Conservation (phyloP, 1,284 basidiomycete genomes). For the Cutaneotrichosporon mucoides region DNA sequence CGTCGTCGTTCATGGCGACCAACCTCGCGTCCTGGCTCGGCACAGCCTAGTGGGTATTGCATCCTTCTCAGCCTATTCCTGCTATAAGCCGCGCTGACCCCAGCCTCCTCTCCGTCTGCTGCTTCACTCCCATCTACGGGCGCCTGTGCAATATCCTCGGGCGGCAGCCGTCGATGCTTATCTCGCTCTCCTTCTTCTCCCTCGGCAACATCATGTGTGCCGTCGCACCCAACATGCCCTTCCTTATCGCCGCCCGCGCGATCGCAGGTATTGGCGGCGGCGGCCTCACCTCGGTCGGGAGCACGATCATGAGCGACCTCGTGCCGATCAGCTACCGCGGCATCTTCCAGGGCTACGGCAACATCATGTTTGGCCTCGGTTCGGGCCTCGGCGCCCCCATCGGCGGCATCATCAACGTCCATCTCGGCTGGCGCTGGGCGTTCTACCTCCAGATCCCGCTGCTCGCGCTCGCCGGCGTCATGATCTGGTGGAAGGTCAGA, state of each 20-base stretch:
- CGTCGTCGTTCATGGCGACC: slow-evolving; percentile 44
- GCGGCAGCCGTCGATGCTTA: slow-evolving; percentile 65
- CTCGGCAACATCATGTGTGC: slow-evolving; percentile 77
- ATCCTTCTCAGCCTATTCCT: no score
- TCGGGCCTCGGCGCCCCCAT: slow-evolving; percentile 74
- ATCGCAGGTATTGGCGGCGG: slow-evolving; percentile 87
- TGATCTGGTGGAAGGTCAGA: slow-evolving; percentile 66
- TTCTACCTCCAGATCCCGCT: slow-evolving; percentile 70
- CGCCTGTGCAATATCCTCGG: slow-evolving; percentile 82
- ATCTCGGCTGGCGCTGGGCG: slow-evolving; percentile 63
- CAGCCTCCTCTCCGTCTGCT: slow-evolving; percentile 71
- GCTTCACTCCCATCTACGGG: slow-evolving; percentile 85
- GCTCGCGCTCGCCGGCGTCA: slow-evolving; percentile 61
- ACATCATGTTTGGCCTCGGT: slow-evolving; percentile 56
- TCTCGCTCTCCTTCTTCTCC: slow-evolving; percentile 74
- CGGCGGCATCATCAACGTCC: slow-evolving; percentile 79
- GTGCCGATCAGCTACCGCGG: slow-evolving; percentile 73
- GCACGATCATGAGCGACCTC: slow-evolving; percentile 45
- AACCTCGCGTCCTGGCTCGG: slow-evolving; percentile 76
- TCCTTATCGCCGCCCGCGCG: slow-evolving; percentile 72
- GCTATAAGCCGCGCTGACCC: background rate
- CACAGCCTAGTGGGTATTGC: slow-evolving; percentile 55
- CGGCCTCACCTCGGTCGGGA: slow-evolving; percentile 53
- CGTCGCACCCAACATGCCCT: slow-evolving; percentile 73
- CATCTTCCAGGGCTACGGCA: slow-evolving; percentile 81